Percentiles rank a stretch among this genome's conserved stretches.
Conservation (phyloP, 2,329 filamentous ascomycete species). For the Albifimbria verrucaria region DNA sequence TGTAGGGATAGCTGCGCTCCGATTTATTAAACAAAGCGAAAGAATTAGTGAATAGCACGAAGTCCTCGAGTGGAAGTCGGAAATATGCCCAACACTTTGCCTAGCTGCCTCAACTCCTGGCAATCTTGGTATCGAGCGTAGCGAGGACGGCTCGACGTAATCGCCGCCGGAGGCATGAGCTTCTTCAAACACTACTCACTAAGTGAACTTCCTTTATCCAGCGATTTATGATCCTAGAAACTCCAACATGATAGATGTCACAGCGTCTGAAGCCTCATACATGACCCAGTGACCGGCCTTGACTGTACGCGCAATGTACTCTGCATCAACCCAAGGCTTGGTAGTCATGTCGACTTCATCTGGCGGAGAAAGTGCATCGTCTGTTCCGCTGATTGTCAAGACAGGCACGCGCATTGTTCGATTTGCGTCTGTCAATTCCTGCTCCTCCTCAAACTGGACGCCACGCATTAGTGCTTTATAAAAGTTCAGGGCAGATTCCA, state of each 20-base stretch:
- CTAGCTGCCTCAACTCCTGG: too few relatives aligned
- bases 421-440: constrained; percentile 9
- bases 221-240: too few relatives aligned
- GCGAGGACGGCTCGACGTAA: too few relatives aligned
- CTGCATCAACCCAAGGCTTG: constrained; percentile 7
- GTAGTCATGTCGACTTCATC: constrained; percentile 6
- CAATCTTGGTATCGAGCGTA: too few relatives aligned
- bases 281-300: constrained; percentile 16
- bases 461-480: constrained; percentile 15
- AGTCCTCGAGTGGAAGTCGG: too few relatives aligned
- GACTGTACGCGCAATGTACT: constrained; percentile 10
- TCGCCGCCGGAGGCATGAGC: too few relatives aligned
- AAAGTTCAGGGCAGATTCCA: constrained; percentile 13
- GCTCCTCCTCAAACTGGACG: constrained; percentile 10
- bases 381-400: constrained; percentile 10
- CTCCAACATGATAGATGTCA: constrained; percentile 27
- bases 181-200: too few relatives aligned
- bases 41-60: too few relatives aligned
- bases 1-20: too few relatives aligned
- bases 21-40: too few relatives aligned
- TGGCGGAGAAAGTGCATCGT: constrained; percentile 10
- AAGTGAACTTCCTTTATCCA: too few relatives aligned
- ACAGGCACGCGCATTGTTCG: constrained; percentile 15
- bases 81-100: too few relatives aligned
- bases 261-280: constrained; percentile 37